These are phyloP conservation scores for Tothia fuscella DNA, from an alignment of 2,329 filamentous ascomycete species.

Conservation along the genomic window DNA sequence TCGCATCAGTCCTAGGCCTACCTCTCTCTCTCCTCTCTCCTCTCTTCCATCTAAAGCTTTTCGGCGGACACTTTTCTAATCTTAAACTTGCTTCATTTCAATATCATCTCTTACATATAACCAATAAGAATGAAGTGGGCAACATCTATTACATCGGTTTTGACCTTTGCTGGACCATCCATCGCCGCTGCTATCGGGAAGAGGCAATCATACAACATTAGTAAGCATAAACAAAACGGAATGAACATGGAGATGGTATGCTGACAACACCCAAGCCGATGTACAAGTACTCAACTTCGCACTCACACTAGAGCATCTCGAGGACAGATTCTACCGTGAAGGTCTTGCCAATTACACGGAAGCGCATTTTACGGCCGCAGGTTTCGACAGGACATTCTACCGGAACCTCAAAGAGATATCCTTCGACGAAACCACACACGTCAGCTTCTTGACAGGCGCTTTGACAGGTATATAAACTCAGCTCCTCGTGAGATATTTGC, in stretches of 20 bases:
- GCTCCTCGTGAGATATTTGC: not conserved
- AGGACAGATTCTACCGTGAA: conserved; percentile 50
- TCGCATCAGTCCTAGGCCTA: too few species aligned
- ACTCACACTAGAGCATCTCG: conserved; percentile 38
- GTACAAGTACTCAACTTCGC: conserved; percentile 29
- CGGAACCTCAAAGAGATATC: conserved; percentile 44
- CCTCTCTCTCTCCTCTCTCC: too few species aligned
- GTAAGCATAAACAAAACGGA: too few species aligned
- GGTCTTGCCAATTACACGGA: conserved; percentile 46
- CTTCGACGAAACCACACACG: conserved; percentile 46
- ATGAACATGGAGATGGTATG: too few species aligned
- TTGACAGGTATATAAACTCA: conserved; percentile 22
- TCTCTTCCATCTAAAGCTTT: too few species aligned
- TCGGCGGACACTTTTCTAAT: too few species aligned
- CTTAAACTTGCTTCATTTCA: too few species aligned
- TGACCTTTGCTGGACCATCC: not conserved
- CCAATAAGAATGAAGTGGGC: not conserved
- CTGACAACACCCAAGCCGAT: not conserved
- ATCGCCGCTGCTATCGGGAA: not conserved
- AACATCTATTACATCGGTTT: not conserved
- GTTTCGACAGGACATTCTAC: conserved; percentile 41
- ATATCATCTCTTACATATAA: too few species aligned
- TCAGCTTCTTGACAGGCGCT: conserved; percentile 40
- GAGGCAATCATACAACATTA: too few species aligned
- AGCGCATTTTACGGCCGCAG: conserved; percentile 40